A percentile compares a stretch with the other conserved stretches of the same genome.
These are phyloP conservation scores for Apiospora koreana DNA, from an alignment of 2,329 filamentous ascomycete species.

Conservation along the genomic window DNA sequence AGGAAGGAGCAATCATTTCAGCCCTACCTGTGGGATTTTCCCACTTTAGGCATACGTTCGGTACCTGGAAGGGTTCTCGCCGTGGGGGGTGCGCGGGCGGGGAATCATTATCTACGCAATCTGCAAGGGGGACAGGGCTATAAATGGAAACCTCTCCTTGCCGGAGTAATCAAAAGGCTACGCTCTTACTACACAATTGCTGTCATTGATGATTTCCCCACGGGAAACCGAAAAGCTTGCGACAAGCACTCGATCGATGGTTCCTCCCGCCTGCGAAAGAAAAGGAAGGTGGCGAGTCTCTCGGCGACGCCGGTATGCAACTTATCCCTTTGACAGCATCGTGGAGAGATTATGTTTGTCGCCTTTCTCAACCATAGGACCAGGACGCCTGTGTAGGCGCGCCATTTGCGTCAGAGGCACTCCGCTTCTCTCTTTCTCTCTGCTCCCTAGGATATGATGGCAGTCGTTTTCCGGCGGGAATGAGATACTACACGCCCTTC, in stretches of 20 bases:
- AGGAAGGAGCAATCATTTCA: neutral
- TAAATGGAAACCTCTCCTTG: neutral
- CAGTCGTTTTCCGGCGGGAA: no score
- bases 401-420: neutral
- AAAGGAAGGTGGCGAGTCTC: neutral
- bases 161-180: neutral
- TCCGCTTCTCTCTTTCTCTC: neutral
- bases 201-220: neutral
- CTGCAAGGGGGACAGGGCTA: neutral
- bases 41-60: neutral
- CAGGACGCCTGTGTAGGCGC: neutral
- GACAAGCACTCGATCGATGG: neutral
- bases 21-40: slow-evolving; percentile 3
- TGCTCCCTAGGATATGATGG: no score
- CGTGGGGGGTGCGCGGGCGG: neutral
- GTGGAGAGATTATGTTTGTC: neutral
- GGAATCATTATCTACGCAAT: neutral
- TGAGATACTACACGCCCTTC: neutral
- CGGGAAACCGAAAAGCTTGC: neutral
- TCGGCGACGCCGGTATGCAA: neutral
- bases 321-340: neutral
- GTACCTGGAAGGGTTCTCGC: neutral
- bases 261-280: neutral
- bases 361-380: neutral
- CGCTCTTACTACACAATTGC: neutral